Percentiles rank a stretch among this genome's conserved stretches.
These are phyloP conservation scores for Nakataea oryzae DNA, from an alignment of 2,329 filamentous ascomycete species.

Conservation along the genomic window DNA sequence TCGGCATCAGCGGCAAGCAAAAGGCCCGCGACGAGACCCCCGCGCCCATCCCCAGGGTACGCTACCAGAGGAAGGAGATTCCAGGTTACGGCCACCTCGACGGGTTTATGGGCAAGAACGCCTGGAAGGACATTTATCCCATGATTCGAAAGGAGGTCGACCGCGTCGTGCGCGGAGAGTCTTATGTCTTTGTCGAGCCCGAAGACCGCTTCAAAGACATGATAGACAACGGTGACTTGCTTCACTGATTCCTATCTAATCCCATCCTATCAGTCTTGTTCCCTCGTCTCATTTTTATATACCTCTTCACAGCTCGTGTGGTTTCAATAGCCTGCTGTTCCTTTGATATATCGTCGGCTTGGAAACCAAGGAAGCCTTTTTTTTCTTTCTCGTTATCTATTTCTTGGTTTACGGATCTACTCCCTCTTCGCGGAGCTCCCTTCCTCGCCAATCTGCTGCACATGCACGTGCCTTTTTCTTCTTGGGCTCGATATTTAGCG, in stretches of 20 bases:
- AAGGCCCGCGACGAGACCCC: background rate
- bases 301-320: no score
- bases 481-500: background rate
- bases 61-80: conserved; percentile 41
- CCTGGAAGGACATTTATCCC: conserved; percentile 49
- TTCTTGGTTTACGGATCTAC: background rate
- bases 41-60: conserved; percentile 16
- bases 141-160: conserved; percentile 44
- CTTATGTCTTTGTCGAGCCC: conserved; percentile 31
- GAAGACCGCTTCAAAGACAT: conserved; percentile 29
- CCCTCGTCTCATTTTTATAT: background rate
- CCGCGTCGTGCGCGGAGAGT: conserved; percentile 32
- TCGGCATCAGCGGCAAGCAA: conserved; percentile 9
- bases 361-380: background rate
- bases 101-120: conserved; percentile 50
- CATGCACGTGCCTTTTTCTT: background rate
- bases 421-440: background rate
- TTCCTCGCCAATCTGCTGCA: background rate
- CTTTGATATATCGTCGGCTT: no score
- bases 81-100: conserved; percentile 51
- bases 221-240: conserved; percentile 27
- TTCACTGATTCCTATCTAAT: conserved; percentile 14
- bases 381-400: no score
- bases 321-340: no score
- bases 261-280: background rate